A percentile compares a stretch with the other conserved stretches of the same genome.
These are phyloP conservation scores for Lunasporangiospora selenospora DNA, from an alignment of 192 early-diverging fungal species.

Conservation along the genomic window DNA sequence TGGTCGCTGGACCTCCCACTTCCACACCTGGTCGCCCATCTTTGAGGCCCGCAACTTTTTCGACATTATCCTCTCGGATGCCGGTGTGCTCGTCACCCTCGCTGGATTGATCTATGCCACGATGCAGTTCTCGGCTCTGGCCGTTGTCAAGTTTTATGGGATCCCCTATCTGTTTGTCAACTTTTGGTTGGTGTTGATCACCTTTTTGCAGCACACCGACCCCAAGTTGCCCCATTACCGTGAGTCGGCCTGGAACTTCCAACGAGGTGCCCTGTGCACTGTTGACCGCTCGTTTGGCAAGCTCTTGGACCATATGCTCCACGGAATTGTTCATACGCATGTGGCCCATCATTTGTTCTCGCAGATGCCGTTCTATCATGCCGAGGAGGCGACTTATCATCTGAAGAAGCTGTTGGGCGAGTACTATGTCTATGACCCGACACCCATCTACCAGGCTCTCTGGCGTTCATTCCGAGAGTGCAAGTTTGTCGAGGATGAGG, in stretches of 20 bases:
- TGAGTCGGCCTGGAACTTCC: conserved; percentile 87
- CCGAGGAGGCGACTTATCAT: conserved; percentile 82
- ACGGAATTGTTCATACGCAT: conserved; percentile 88
- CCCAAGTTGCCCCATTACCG: conserved; percentile 88
- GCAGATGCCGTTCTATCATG: conserved; percentile 98
- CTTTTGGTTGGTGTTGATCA: conserved; percentile 97
- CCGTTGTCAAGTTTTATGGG: conserved; percentile 85
- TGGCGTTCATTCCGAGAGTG: conserved; percentile 76
- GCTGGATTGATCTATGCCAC: conserved; percentile 58
- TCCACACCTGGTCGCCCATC: conserved; percentile 80
- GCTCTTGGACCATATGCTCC: conserved; percentile 84
- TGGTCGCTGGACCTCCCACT: conserved; percentile 81
- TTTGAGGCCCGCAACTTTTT: conserved; percentile 78
- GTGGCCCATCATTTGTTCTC: conserved; percentile 97
- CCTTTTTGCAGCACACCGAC: conserved; percentile 94
- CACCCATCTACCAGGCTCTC: conserved; percentile 68
- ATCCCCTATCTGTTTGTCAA: conserved; percentile 94
- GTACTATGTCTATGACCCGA: conserved; percentile 81
- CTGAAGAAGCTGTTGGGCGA: conserved; percentile 83
- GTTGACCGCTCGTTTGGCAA: conserved; percentile 91
- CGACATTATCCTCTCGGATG: conserved; percentile 76
- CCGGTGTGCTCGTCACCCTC: conserved; percentile 69
- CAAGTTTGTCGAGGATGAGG: conserved; percentile 93
- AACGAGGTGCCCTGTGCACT: conserved; percentile 87
- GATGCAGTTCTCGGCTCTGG: conserved; percentile 57